Percentiles rank a stretch among this genome's conserved stretches.
Evolutionary conservation across 768 basidiomycete species (phyloP).

Genomic region (Lanmaoa pseudosensibilis): DNA sequence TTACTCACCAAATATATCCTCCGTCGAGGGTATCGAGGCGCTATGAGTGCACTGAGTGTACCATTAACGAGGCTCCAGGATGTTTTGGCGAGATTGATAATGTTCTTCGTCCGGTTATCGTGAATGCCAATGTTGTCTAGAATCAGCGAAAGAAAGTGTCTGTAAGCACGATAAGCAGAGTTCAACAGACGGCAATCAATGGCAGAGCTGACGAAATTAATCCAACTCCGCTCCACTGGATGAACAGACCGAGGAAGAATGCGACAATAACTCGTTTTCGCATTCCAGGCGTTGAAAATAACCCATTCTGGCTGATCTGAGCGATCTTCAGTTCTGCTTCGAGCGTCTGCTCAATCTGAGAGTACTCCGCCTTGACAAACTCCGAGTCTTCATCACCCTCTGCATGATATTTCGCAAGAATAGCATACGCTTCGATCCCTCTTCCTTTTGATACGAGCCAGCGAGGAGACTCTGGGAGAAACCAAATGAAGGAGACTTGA

Average conservation of each 20-base stretch:
- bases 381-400: conserved; percentile 53
- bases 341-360: conserved; percentile 55
- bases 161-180: background rate
- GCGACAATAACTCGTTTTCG: conserved; percentile 14
- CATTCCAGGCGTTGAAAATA: conserved; percentile 16
- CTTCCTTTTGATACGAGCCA: conserved; percentile 64
- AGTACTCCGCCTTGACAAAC: conserved; percentile 58
- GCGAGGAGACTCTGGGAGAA: conserved; percentile 64
- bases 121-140: conserved; percentile 23
- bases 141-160: conserved; percentile 11
- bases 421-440: conserved; percentile 44
- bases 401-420: conserved; percentile 59
- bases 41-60: conserved; percentile 3
- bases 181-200: fast-evolving
- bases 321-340: conserved; percentile 26
- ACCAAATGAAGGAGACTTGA: conserved; percentile 55
- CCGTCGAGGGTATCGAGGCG: conserved; percentile 18
- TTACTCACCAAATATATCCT: conserved; percentile 15
- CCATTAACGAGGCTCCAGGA: conserved; percentile 13
- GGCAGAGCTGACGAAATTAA: conserved; percentile 2
- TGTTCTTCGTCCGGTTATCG: conserved; percentile 18
- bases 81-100: conserved; percentile 11
- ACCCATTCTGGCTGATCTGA: background rate
- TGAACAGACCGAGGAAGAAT: conserved; percentile 15
- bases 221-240: conserved; percentile 17